A percentile compares a stretch with the other conserved stretches of the same genome.
These are phyloP conservation scores for Silene vulgaris DNA, from an alignment of 179 eudicot genomes.

Conservation along the genomic window DNA sequence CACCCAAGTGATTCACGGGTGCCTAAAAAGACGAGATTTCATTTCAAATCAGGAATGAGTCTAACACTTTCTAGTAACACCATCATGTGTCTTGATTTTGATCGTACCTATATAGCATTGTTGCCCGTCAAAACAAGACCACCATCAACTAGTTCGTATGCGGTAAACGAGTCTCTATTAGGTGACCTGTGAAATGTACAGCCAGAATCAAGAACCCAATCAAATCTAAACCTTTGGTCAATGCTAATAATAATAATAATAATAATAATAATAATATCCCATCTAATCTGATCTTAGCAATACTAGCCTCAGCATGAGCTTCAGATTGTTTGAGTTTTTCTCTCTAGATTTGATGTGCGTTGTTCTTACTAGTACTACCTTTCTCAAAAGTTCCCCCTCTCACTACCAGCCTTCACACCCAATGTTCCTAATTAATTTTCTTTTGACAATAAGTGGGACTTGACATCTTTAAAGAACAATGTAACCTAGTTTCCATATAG, in stretches of 20 bases:
- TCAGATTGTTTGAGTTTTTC: not conserved
- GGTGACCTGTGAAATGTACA: conserved; percentile 1
- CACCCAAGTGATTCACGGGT: not conserved
- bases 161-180: not conserved
- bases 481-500: conserved; percentile 7
- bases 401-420: not conserved
- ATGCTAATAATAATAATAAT: no score
- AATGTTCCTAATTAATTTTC: not conserved
- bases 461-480: not conserved
- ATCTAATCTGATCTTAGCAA: not conserved
- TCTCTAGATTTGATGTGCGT: not conserved
- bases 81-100: not conserved
- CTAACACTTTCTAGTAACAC: not conserved
- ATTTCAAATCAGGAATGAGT: not conserved
- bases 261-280: not conserved
- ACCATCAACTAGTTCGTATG: no score
- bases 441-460: conserved; percentile 12
- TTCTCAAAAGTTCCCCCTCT: not conserved
- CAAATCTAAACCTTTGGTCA: not conserved
- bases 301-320: not conserved
- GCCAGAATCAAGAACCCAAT: conserved; percentile 4
- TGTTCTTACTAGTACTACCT: not conserved
- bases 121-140: no score
- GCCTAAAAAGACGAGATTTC: conserved; percentile 5
- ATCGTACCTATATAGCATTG: no score